Evolutionary conservation across 2,329 filamentous ascomycete species (phyloP), one percentile per base, ranked within the genome.

Genomic region (Talaromyces piceae): DNA sequence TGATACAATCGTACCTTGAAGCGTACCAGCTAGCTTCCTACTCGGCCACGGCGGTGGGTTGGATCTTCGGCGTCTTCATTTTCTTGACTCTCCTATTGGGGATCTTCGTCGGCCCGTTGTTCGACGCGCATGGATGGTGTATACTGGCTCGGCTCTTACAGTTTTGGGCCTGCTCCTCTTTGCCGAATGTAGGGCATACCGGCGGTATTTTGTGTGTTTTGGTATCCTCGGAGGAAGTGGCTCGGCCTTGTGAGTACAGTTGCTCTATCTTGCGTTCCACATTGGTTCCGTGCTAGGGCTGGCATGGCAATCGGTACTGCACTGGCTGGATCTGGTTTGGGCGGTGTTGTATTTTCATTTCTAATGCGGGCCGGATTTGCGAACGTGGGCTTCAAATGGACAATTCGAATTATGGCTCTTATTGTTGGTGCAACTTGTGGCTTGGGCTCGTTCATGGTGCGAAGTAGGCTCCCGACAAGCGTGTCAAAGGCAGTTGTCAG

Each of bases 41-140:
- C 55, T 67, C 70, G 1, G 63, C 69, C 5, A 67, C 72, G 16
- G 67, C 75, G 9, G 65, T 78, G 2, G 76, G 75, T 13, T 78
- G 76, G 76, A 77, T 78, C 25, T 69, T 71, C 0, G 72, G 74
- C 0, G 54, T 76, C 0, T 77, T 75, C 55, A 68, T 73, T 3
- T 76, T 75, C 51, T 62, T 77, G 0, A 62, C 68, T 0, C 62
- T 77, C 0, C 60, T 69, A 1, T 60, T 76, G 2, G 74, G 73
- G 11, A 70, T 78, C 16, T 73, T 74, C 51, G 66, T 76, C 5
- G 76, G 76, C 0, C 76, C 76, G 0, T 56, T 78, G n/a, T 75
- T 77, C 54, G 76, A 78, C 51, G 65, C 66, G 1, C 73, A 77
- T 47, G 76, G 76, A 0, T 78, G 11, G 66, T 69, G 1, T 62